Base-by-base conservation (phyloP, 306 rosid genomes). In the Acmispon strigosus region DNA sequence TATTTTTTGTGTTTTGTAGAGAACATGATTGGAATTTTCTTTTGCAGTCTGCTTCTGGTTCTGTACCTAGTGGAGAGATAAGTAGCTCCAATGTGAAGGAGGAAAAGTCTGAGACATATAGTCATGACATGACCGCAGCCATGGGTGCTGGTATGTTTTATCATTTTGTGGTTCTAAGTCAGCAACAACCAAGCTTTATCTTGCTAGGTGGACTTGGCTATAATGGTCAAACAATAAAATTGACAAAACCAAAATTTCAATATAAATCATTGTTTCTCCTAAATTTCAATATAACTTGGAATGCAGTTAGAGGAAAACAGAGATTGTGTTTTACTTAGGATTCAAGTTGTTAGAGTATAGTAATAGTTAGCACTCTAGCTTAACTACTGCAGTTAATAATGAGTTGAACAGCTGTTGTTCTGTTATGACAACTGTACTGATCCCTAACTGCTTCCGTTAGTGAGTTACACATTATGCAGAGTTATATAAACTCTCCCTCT, bases 61-160 rank as follows among this genome's bases (percentile, higher is more conserved):
- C 97, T 49, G 80, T 80, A 10, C 82, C 92, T 2, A 80, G 88
- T 74, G 86, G 92, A 17, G 85, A 84, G 82, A 75, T 66, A 5
- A 84, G 91, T 59, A 86, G 84, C 36, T 69, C 85, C 0, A 55
- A 77, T 27, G 55, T 45, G 37, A 5, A 91, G 75, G 96, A 86
- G 84, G 96, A 80, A 39, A 86, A 85, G 72, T 94, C 99, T 22
- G 96, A 89, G 70, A 69, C 51, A 61, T 94, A 91, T 51, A 89
- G 96, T 78, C 53, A 74, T 45, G 79, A 85, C 82, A 94, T 94
- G 99, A 89, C 97, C 49, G 84, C 84, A 81, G 97, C 97, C 66
- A 91, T 91, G 97, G 99, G 97, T 75, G 96, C 96, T 72, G 99
- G 99, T 94, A 87, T 77, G 89, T 80, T 82, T 43, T 39, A 48